phyloP scores from a whole-genome alignment of 108 stramenopile species.

The Conticribra guillardii region DNA sequence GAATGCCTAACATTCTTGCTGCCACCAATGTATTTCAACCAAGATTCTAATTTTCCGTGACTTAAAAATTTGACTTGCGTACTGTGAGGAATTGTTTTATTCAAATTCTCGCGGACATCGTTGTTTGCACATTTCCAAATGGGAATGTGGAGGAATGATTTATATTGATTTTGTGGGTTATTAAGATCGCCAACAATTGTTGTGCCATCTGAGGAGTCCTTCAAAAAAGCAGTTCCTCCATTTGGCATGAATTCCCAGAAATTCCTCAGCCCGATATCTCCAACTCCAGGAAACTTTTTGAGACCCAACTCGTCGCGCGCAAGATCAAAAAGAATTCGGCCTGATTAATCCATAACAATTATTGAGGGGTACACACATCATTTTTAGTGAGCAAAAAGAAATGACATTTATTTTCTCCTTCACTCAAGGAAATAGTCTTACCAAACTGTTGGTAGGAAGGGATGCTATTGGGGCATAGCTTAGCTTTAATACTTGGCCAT shows the following conservation, averaged over 20 bases:
- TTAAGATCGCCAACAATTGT: not conserved
- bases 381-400: not conserved
- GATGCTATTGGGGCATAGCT: not conserved
- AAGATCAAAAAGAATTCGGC: not conserved
- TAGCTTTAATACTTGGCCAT: not conserved
- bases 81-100: not conserved
- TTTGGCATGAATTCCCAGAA: not conserved
- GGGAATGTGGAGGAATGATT: not conserved
- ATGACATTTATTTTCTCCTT: not conserved
- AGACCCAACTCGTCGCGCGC: not conserved
- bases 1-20: not conserved
- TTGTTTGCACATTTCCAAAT: not conserved
- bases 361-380: not conserved
- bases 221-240: not conserved
- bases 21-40: not conserved
- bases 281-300: not conserved
- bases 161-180: not conserved
- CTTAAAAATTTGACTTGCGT: not conserved
- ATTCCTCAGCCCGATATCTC: not conserved
- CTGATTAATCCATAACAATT: not conserved
- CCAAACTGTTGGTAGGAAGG: not conserved
- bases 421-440: not conserved
- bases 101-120: not conserved
- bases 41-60: not conserved
- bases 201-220: not conserved